Evolutionary conservation across 352 stramenopile species (phyloP).

Genomic region (Thalassiosira livingstoniorum): DNA sequence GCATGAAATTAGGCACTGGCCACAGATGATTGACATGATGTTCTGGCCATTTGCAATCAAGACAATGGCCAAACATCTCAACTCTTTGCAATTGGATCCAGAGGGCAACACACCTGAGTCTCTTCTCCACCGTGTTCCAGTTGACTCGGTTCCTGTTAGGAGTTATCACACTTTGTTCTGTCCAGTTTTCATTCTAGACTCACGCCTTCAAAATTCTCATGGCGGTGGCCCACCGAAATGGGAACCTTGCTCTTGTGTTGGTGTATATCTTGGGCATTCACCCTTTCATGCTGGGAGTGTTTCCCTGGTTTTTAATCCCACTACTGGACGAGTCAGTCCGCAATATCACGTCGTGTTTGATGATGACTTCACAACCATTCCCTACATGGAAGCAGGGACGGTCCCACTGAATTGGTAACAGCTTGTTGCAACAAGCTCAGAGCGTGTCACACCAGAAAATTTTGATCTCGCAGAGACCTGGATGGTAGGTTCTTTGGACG

Average conservation of each 20-base stretch:
- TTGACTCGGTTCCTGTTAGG: background rate
- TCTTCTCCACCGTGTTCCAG: background rate
- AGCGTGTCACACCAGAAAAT: conserved; percentile 18
- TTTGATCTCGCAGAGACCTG: conserved; percentile 8
- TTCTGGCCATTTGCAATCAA: background rate
- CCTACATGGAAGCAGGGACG: background rate
- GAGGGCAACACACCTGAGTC: background rate
- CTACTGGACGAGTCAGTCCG: conserved; percentile 46
- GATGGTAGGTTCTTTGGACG: too few relatives aligned
- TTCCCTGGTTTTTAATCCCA: conserved; percentile 25
- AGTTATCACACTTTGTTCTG: conserved; percentile 3
- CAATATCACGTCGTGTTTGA: conserved; percentile 45
- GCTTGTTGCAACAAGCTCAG: background rate
- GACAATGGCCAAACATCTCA: background rate
- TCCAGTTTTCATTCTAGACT: conserved; percentile 8
- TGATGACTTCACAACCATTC: conserved; percentile 13
- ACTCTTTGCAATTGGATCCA: conserved; percentile 38
- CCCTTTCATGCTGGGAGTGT: conserved; percentile 39
- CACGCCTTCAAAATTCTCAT: conserved; percentile 2
- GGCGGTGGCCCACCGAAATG: conserved; percentile 33
- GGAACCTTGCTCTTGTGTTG: conserved; percentile 28
- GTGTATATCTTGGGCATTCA: conserved; percentile 15
- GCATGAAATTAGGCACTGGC: background rate
- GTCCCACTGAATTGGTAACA: conserved; percentile 18
- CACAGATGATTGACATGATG: background rate